Percentiles rank a stretch among this genome's conserved stretches.
Conservation (phyloP, 2,329 filamentous ascomycete species). For the Pseudogymnoascus sp. region DNA sequence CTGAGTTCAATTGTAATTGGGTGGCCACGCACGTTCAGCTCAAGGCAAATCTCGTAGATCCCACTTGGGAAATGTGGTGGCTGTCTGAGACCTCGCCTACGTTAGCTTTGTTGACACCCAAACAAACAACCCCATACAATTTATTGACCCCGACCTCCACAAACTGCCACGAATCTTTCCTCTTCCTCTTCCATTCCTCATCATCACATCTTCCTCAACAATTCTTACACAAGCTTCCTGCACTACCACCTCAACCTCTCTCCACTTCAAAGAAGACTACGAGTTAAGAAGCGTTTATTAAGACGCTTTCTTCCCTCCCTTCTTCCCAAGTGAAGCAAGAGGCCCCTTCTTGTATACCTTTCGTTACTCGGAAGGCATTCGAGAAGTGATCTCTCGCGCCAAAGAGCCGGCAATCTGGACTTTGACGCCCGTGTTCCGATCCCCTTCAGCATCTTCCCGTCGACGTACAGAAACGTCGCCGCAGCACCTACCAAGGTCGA, state of each 20-base stretch:
- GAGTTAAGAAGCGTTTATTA: constrained; percentile 26
- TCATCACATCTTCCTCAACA: constrained; percentile 8
- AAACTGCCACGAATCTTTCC: constrained; percentile 11
- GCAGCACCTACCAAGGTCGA: constrained; percentile 56
- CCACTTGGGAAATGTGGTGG: constrained; percentile 5
- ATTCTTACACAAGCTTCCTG: constrained; percentile 5
- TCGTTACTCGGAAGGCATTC: constrained; percentile 55
- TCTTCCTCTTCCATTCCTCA: constrained; percentile 9
- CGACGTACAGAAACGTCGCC: constrained; percentile 75
- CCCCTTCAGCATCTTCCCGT: constrained; percentile 99
- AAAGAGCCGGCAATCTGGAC: constrained; percentile 93
- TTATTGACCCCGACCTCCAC: constrained; percentile 10
- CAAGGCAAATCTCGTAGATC: neutral
- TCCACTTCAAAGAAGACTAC: constrained; percentile 13
- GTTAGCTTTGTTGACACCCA: constrained; percentile 11
- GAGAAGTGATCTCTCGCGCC: constrained; percentile 62
- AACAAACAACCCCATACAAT: constrained; percentile 9
- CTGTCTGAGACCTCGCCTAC: constrained; percentile 9
- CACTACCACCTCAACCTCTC: constrained; percentile 10
- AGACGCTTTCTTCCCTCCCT: constrained; percentile 32
- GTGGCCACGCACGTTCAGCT: neutral
- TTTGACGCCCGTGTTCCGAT: constrained; percentile 99
- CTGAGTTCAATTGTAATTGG: neutral
- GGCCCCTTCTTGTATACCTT: constrained; percentile 62
- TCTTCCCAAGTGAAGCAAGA: constrained; percentile 54